A percentile compares a stretch with the other conserved stretches of the same genome.
These are phyloP conservation scores for Cryptococcus jaspeensis DNA, from an alignment of 1,284 basidiomycete species.

Conservation along the genomic window DNA sequence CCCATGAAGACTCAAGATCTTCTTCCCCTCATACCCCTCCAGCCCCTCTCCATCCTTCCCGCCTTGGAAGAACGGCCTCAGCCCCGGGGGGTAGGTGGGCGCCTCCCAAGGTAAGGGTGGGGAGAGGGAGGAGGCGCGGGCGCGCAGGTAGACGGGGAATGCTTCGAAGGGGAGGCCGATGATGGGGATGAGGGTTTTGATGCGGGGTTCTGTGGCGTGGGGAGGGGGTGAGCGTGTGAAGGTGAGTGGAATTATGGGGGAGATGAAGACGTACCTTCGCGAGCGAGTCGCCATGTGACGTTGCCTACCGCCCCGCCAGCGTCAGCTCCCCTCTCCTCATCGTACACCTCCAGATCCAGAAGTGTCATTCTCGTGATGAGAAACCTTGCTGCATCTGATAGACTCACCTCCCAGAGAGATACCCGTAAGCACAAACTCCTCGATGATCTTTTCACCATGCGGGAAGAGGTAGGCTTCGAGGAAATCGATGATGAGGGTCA, in stretches of 20 bases:
- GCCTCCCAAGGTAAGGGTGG: conserved; percentile 54
- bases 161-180: conserved; percentile 75
- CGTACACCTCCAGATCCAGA: background rate
- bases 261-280: conserved; percentile 43
- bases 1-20: conserved; percentile 66
- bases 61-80: conserved; percentile 55
- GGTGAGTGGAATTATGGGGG: background rate
- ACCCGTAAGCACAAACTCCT: conserved; percentile 62
- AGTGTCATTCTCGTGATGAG: background rate
- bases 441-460: conserved; percentile 62
- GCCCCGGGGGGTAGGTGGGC: conserved; percentile 61
- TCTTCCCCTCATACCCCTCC: conserved; percentile 63
- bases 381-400: background rate
- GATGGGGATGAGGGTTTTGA: conserved; percentile 68
- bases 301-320: conserved; percentile 39
- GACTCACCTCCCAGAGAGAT: conserved; percentile 55
- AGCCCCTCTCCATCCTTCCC: background rate
- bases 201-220: conserved; percentile 60
- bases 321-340: background rate
- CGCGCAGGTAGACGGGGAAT: conserved; percentile 57
- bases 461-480: conserved; percentile 76
- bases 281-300: conserved; percentile 55
- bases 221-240: background rate
- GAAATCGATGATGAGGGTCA: conserved; percentile 77
- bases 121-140: conserved; percentile 57